phyloP scores from a whole-genome alignment of 78 protist genomes.

The Dictyostelium firmibasis region DNA sequence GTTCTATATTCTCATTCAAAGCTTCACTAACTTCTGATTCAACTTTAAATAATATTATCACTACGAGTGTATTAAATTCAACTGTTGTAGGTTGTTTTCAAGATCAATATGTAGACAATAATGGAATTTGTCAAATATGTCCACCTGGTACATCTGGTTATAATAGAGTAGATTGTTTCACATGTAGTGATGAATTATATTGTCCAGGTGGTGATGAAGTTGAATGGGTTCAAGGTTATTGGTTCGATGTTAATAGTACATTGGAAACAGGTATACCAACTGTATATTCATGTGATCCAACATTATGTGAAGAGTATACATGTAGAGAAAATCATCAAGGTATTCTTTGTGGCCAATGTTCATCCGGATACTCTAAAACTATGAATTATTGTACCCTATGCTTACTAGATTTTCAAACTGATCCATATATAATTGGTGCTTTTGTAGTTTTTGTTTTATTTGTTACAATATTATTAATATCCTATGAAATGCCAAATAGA shows the following conservation, averaged over 20 bases:
- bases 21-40: background rate
- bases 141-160: background rate
- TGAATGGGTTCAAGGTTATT: background rate
- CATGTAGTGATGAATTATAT: background rate
- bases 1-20: background rate
- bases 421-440: background rate
- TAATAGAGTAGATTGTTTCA: background rate
- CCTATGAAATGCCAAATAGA: background rate
- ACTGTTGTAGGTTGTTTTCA: background rate
- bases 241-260: background rate
- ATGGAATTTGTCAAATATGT: background rate
- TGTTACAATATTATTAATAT: background rate
- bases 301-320: background rate
- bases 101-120: background rate
- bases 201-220: background rate
- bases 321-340: background rate
- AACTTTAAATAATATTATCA: background rate
- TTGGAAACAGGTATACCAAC: background rate
- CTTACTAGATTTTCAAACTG: background rate
- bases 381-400: background rate
- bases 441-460: background rate
- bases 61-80: background rate
- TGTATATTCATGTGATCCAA: background rate
- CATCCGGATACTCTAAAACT: background rate
- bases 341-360: background rate